Evolutionary conservation across 176 grass and related monocot species (phyloP).

Genomic region (Triticum monococcum): DNA sequence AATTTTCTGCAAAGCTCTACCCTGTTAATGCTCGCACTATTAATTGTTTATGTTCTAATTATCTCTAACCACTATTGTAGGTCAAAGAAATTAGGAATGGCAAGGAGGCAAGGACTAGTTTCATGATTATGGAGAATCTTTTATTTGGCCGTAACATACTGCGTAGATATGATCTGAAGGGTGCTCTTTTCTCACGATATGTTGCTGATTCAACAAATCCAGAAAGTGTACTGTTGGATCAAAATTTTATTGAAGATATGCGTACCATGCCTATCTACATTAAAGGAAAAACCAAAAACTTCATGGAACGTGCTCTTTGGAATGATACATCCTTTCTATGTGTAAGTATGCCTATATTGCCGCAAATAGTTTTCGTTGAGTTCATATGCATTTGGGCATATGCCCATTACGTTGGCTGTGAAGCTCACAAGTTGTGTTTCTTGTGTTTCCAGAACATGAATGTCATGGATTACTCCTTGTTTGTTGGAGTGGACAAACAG

Average conservation of each 20-base stretch:
- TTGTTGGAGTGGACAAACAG: slow-evolving; percentile 86
- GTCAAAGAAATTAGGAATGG: slow-evolving; percentile 71
- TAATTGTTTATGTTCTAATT: slow-evolving; percentile 30
- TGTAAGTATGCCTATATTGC: slow-evolving; percentile 55
- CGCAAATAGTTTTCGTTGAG: not conserved
- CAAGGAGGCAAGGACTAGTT: slow-evolving; percentile 70
- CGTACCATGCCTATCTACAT: slow-evolving; percentile 73
- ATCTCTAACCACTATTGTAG: slow-evolving; percentile 34
- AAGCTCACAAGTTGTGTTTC: slow-evolving; percentile 14
- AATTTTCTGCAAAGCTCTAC: not conserved
- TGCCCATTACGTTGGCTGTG: slow-evolving; percentile 7
- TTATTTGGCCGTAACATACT: slow-evolving; percentile 72
- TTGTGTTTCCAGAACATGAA: slow-evolving; percentile 66
- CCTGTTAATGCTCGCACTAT: not conserved
- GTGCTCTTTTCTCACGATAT: slow-evolving; percentile 69
- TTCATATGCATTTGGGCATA: slow-evolving; percentile 18
- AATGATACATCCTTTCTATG: slow-evolving; percentile 83
- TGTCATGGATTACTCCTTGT: slow-evolving; percentile 92
- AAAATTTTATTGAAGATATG: slow-evolving; percentile 97
- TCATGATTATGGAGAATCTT: slow-evolving; percentile 98
- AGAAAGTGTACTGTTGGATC: slow-evolving; percentile 76
- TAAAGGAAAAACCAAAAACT: slow-evolving; percentile 66
- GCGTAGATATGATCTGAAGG: slow-evolving; percentile 88
- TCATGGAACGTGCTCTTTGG: slow-evolving; percentile 88
- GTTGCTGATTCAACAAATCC: slow-evolving; percentile 46